Evolutionary conservation across 352 stramenopile genomes (phyloP), one percentile per base, ranked within the genome.

Genomic region (Pythium rishiriense): DNA sequence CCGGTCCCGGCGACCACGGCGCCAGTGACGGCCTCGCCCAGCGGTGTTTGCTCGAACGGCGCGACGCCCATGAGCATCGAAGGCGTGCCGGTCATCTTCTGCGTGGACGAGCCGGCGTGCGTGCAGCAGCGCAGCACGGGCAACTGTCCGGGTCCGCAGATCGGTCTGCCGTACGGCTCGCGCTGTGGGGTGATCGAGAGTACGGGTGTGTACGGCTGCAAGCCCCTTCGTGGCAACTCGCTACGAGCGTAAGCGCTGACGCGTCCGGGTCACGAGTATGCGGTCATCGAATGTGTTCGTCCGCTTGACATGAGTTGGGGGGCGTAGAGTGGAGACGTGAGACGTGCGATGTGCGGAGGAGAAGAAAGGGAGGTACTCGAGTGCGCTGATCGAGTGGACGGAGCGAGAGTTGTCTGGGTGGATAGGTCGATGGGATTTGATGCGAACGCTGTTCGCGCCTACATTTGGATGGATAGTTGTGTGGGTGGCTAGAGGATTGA

Each of bases 171-270:
- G 29, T 76, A 71, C 41, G 78, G 75, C 17, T 81, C 78, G 10
- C 78, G 70, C 57, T 87, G 78, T 46, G 69, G 66, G 25, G 54
- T 83, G 19, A 65, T 84, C 28, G 29, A 5, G 10, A 57, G 69
- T 24, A 83, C 75, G 12, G 69, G 72, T 14, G 72, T 70, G 22
- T 87, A 78, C 59, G 78, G 75, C 11, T 87, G 75, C 66, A 76
- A 72, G 64, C 74, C 64, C 11, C 9, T 8, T 3, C 9, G 19
- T n/a, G 42, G 3, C 19, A 48, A 4, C 17, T 12, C 17, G 42
- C 21, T 48, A 2, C 42, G 42, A 15, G 19, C 19, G 5, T 48
- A 25, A 26, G 21, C 15, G 15, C 35, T 10, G 7, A 8, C 19
- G 35, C 5, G 12, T 42, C 2, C 19, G 35, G 31, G 31, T 35